phyloP scores from a whole-genome alignment of 2,329 filamentous ascomycete genomes.

The Passalora sequoiae region DNA sequence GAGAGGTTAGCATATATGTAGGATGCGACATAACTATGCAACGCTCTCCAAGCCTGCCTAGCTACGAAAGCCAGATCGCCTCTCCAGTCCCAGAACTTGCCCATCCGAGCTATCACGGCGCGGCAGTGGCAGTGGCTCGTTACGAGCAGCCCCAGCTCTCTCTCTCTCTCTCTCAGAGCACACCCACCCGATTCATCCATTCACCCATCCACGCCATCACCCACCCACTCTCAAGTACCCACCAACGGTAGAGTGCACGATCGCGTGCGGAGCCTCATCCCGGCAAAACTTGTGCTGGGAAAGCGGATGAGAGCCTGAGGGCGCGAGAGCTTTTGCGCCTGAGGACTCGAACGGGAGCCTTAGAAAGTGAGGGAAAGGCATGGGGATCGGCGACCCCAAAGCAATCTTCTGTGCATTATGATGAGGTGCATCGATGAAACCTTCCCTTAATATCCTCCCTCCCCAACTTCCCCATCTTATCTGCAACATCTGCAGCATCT shows the following conservation, averaged over 20 bases:
- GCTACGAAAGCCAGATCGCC: background rate
- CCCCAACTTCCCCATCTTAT: background rate
- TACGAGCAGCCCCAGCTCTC: no score
- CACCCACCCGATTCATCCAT: background rate
- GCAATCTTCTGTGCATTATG: background rate
- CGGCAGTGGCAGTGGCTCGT: no score
- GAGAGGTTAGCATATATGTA: no score
- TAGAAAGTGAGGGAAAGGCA: no score
- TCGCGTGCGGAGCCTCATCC: conserved; percentile 6
- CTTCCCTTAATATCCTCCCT: conserved; percentile 8
- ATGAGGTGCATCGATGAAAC: conserved; percentile 18
- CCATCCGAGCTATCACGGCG: conserved; percentile 1
- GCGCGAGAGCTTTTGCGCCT: no score
- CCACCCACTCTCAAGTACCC: no score
- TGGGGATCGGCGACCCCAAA: conserved; percentile 12
- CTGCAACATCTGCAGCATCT: conserved; percentile 2
- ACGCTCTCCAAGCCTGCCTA: background rate
- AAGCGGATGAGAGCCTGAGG: no score
- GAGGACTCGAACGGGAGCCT: no score
- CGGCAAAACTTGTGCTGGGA: background rate
- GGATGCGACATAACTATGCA: conserved; percentile 6
- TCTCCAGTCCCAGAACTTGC: background rate
- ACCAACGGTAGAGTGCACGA: background rate
- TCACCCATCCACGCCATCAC: no score
- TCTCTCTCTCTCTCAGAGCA: background rate